These are phyloP conservation scores for Leersia perrieri DNA, from an alignment of 176 grass and related monocot species.

Conservation along the genomic window DNA sequence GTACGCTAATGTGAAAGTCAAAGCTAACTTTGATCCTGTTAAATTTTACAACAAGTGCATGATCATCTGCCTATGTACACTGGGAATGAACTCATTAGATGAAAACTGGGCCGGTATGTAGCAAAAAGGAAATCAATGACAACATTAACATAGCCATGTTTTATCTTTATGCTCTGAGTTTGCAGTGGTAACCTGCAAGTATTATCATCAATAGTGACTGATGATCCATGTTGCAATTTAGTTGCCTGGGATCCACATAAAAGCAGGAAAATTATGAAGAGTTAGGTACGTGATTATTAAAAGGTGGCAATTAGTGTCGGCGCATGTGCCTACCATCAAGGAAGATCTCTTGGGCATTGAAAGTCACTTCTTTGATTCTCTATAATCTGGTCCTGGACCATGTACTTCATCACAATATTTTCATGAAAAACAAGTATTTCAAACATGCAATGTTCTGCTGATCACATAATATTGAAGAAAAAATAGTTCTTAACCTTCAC, in stretches of 20 bases:
- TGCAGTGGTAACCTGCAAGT: not conserved
- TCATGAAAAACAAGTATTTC: not conserved
- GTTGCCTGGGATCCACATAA: not conserved
- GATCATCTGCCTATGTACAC: not conserved
- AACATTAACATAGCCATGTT: not conserved
- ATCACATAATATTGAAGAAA: not conserved
- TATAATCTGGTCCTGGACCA: conserved; percentile 1
- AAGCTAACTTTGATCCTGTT: too few species aligned
- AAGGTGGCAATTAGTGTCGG: not conserved
- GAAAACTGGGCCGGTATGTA: not conserved
- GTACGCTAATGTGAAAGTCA: too few species aligned
- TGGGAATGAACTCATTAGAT: not conserved
- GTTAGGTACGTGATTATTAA: conserved; percentile 4
- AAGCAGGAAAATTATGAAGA: not conserved
- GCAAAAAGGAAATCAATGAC: conserved; percentile 1
- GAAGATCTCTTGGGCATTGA: not conserved
- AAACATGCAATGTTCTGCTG: not conserved
- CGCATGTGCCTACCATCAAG: conserved; percentile 19
- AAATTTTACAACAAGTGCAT: not conserved
- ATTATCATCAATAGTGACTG: not conserved
- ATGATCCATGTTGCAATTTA: not conserved
- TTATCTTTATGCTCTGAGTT: not conserved
- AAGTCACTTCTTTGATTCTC: conserved; percentile 7
- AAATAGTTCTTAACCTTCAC: not conserved
- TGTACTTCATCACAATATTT: not conserved